Base-by-base conservation (phyloP, 1,284 basidiomycete genomes). In the Pulchroboletus neoregius region DNA sequence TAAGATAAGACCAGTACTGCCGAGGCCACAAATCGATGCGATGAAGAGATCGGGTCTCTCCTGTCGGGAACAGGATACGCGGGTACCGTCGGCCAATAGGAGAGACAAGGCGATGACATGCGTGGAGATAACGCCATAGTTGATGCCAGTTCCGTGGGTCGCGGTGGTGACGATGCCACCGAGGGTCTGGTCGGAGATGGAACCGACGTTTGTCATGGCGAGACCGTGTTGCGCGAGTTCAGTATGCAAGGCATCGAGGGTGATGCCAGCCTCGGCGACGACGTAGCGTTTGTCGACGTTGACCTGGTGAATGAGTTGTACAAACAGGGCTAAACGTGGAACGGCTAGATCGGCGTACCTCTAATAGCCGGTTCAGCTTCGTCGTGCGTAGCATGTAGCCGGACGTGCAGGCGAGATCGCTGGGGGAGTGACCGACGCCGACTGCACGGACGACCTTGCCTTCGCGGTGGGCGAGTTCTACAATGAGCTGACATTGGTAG, bases 171-270 rank as follows among this genome's bases (percentile, higher is more conserved):
- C 79, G 54, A 94, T 81, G 27, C 95, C 95, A n/a, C 80, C 94
- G 53, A 99, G 78, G 3, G 94, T 94, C 68, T 98, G 95, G 67
- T 97, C 93, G 32, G 92, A 95, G 63, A 99, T 98, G 33, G 93
- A 95, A 33, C 96, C 96, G 52, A 98, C 77, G 67, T 93, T 96
- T 61, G 80, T 83, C 79, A 99, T 85, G 36, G 94, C 93, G 18
- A 97, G 78, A 24, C 76, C 75, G 56, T 85, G 72, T n/a, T 72
- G 66, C 30, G 78, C 81, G 43, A 98, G 84, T 20, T 71, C 71
- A 32, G 63, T 68, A 50, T 94, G 88, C 12, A 94, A 75, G 43
- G 76, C 73, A 52, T 84, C 74, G 48, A 96, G 80, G 7, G 79
- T 84, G 60, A 94, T 90, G 11, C 93, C 94, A 4, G 80, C 83